Evolutionary conservation across 768 basidiomycete genomes (phyloP).

Genomic region (Suillus brevipes): DNA sequence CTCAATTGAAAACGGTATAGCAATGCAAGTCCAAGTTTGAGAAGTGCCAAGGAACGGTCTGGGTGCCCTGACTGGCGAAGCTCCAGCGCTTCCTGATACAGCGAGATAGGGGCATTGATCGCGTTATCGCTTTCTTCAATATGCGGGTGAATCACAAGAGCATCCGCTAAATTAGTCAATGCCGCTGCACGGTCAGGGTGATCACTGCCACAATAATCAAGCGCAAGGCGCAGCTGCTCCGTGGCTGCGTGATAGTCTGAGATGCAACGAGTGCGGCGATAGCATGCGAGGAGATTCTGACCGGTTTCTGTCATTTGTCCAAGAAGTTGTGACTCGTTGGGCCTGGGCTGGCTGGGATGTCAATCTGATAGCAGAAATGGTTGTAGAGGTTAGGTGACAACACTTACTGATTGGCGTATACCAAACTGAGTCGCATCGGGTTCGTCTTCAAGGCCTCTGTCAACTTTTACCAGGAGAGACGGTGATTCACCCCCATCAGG

Average conservation of each 20-base stretch:
- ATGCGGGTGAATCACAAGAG: conserved; percentile 2
- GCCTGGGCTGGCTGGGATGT: background rate
- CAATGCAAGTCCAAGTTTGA: conserved; percentile 10
- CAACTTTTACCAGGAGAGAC: background rate
- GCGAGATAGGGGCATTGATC: background rate
- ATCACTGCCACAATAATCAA: conserved; percentile 1
- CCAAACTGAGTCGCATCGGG: background rate
- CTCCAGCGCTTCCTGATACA: conserved; percentile 15
- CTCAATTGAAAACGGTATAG: conserved; percentile 8
- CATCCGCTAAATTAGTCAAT: conserved; percentile 14
- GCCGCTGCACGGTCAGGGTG: conserved; percentile 5
- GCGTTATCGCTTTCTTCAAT: background rate
- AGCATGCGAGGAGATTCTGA: conserved; percentile 6
- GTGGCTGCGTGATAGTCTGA: conserved; percentile 7
- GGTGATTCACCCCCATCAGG: background rate
- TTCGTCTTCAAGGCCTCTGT: background rate
- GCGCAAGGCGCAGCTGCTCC: conserved; percentile 10
- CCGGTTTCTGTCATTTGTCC: conserved; percentile 3
- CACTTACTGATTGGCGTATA: background rate
- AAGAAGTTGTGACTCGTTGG: background rate
- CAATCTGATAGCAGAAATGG: background rate
- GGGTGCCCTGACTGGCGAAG: conserved; percentile 5
- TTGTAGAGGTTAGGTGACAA: background rate
- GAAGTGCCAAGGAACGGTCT: conserved; percentile 12
- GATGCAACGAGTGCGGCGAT: conserved; percentile 5